A percentile compares a stretch with the other conserved stretches of the same genome.
Evolutionary conservation across 805 yeast genomes (phyloP).

Genomic region (Wickerhamomyces ciferrii): DNA sequence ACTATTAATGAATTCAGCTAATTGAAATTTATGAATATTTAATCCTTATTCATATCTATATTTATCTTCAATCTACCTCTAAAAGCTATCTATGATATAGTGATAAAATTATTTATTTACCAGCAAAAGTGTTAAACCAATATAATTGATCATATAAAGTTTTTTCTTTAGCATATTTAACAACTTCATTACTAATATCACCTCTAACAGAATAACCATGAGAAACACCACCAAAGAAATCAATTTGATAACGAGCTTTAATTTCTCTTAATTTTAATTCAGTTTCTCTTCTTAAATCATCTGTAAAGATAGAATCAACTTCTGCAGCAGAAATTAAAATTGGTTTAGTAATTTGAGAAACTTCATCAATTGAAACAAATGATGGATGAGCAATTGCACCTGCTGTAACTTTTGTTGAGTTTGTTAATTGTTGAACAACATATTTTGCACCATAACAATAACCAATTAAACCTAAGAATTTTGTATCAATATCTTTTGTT

Average conservation of each 20-base stretch:
- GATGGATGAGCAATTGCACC: constrained; percentile 88
- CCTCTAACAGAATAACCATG: constrained; percentile 87
- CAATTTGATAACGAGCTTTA: constrained; percentile 52
- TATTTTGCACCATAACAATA: constrained; percentile 84
- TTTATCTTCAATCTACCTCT: too few relatives aligned
- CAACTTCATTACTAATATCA: constrained; percentile 48
- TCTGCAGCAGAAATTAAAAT: constrained; percentile 73
- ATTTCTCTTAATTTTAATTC: constrained; percentile 52
- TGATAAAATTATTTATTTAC: too few relatives aligned
- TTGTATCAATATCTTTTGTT: constrained; percentile 37
- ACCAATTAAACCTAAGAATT: constrained; percentile 57
- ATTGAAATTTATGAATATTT: too few relatives aligned
- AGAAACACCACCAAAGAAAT: constrained; percentile 52
- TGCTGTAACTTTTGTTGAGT: constrained; percentile 37
- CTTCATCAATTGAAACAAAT: constrained; percentile 58
- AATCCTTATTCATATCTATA: too few relatives aligned
- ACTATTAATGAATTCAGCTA: too few relatives aligned
- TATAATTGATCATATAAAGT: constrained; percentile 36
- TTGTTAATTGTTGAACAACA: constrained; percentile 45
- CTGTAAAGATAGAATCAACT: constrained; percentile 55
- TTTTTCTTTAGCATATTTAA: constrained; percentile 64
- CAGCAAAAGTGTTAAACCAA: constrained; percentile 12
- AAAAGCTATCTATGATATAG: too few relatives aligned
- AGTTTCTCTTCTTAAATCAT: constrained; percentile 57
- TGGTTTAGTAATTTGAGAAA: constrained; percentile 46